Base-by-base conservation (phyloP, 2,329 filamentous ascomycete genomes). In the Sclerotinia nivalis region DNA sequence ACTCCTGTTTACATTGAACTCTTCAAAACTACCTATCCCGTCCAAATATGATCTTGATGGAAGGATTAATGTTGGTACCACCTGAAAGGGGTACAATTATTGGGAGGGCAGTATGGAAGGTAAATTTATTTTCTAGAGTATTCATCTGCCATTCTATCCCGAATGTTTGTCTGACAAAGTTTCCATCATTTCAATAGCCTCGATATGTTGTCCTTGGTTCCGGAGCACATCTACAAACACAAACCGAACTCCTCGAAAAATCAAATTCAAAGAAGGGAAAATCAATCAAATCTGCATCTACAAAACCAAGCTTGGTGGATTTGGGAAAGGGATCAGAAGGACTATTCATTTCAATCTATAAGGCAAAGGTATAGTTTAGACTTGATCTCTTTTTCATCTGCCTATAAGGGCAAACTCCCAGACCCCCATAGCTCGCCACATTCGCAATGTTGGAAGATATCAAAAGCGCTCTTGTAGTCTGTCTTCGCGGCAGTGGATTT, bases 201-300 rank as follows among this genome's bases (percentile, higher is more conserved):
- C 87, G 88, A 79, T 89, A 87, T 78, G 83, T 90, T 61, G 82
- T 88, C 69, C 80, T 89, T 69, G 86, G 86, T 69, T 80, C 80
- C n/a, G 79, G 79, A 70, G 79, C 78, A 66, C 81, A 64, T 81
- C 60, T 78, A 79, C 72, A 81, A 77, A 73, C 78, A 78, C 72
- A 86, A 82, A 84, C 86, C 56, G 87, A 89, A 72, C 77, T 75
- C 71, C 68, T 66, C 34, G 66, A 70, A 25, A 69, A 73, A 47
- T 62, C 61, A 7, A 69, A 67, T 45, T 68, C 61, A 22, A 66
- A 72, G 49, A 70, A 60, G 34, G 66, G 71, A 49, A 58, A 71
- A 25, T 62, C 70, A 56, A 55, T 43, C 12, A 71, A 75, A 71
- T 71, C 68, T 15, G 68, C 76, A 1, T 66, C 75, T 12, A 71